Evolutionary conservation across 108 stramenopile genomes (phyloP).

Genomic region (Nitzschia sp.): DNA sequence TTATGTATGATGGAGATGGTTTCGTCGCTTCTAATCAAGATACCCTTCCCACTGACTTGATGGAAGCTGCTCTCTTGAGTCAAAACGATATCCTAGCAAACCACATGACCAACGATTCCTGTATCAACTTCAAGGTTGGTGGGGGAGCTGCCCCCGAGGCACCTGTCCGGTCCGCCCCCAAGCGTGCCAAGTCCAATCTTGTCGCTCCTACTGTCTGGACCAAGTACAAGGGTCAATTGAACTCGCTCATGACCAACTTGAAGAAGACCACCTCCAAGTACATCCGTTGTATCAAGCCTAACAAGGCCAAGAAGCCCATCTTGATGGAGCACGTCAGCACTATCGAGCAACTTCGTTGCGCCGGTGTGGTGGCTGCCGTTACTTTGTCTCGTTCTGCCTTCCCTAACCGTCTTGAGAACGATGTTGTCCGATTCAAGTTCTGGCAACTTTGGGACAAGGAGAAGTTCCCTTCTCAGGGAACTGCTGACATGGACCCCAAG

Average conservation of each 20-base stretch:
- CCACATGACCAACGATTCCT: slow-evolving; percentile 38
- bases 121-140: slow-evolving; percentile 32
- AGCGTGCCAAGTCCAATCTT: slow-evolving; percentile 55
- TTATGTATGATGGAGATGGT: slow-evolving; percentile 79
- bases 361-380: slow-evolving; percentile 92
- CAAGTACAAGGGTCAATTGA: slow-evolving; percentile 77
- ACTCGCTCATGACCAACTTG: slow-evolving; percentile 63
- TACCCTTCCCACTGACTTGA: slow-evolving; percentile 74
- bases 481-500: slow-evolving; percentile 24
- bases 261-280: slow-evolving; percentile 76
- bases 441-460: slow-evolving; percentile 44
- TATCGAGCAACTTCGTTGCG: slow-evolving; percentile 92
- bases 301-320: slow-evolving; percentile 72
- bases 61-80: slow-evolving; percentile 47
- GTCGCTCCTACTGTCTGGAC: slow-evolving; percentile 71
- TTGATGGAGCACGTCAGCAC: slow-evolving; percentile 80
- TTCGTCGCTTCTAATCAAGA: slow-evolving; percentile 89
- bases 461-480: slow-evolving; percentile 40
- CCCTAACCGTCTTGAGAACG: slow-evolving; percentile 87
- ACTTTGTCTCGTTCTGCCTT: slow-evolving; percentile 90
- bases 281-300: slow-evolving; percentile 88
- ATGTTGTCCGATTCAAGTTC: slow-evolving; percentile 76
- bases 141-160: slow-evolving; percentile 8
- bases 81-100: slow-evolving; percentile 58
- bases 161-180: slow-evolving; percentile 31